Evolutionary conservation across 179 eudicot genomes (phyloP).

Genomic region (Gypsophila paniculata): DNA sequence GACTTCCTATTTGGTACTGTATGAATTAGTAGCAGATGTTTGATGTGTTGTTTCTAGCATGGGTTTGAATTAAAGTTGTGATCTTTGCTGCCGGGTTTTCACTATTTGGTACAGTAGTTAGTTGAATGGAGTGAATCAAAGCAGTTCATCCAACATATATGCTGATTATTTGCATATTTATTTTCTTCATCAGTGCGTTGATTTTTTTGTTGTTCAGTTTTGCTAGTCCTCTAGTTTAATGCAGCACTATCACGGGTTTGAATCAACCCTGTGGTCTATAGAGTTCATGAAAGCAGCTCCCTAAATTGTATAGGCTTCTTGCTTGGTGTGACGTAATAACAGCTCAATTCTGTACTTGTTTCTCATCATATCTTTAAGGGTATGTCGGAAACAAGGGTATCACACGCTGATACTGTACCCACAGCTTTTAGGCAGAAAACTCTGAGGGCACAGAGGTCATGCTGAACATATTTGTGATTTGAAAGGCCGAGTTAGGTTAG

Average conservation of each 20-base stretch:
- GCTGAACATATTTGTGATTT: background rate
- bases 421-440: background rate
- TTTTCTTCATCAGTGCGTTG: too few species aligned
- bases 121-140: background rate
- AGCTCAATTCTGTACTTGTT: background rate
- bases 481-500: background rate
- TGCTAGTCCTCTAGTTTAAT: too few species aligned
- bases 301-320: background rate
- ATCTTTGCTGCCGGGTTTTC: background rate
- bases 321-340: background rate
- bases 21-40: background rate
- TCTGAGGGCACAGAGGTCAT: background rate
- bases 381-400: background rate
- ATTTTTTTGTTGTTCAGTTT: too few species aligned
- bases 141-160: too few species aligned
- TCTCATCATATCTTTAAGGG: background rate
- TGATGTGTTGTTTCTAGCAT: background rate
- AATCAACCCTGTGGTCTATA: background rate
- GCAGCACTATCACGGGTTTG: slow-evolving; percentile 10
- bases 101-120: background rate
- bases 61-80: slow-evolving; percentile 5
- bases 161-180: too few species aligned
- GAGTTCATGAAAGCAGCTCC: background rate
- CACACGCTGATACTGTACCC: too few species aligned
- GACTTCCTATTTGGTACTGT: background rate